Evolutionary conservation across 306 rosid species (phyloP), one percentile per base, ranked within the genome.

Genomic region (Trifolium pratense): DNA sequence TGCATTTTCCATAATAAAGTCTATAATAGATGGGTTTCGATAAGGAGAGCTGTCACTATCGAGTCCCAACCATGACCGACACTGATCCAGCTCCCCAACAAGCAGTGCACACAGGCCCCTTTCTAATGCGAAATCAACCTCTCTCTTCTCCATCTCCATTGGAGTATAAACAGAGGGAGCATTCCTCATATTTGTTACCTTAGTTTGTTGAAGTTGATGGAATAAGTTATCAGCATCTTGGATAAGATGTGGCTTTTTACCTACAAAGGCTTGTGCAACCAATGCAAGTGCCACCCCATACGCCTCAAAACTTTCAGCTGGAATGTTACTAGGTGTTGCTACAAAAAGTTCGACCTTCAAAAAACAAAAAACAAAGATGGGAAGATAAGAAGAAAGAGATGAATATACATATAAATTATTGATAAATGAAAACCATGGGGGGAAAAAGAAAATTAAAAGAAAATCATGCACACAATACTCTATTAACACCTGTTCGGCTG

Each of bases 201-300:
- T 92, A 13, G 91, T 88, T 80, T 91, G 99, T 84, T 94, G 97
- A 72, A 91, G 99, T 83, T 94, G 93, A 80, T 87, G 88, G 86
- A 91, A 89, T 78, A 94, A 88, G 77, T 84, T 90, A 81, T 90
- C 96, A 49, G 99, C 95, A 78, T 94, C 99, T 79, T 80, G 92
- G 69, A 94, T 86, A 60, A 89, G 99, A 79, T 91, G 92, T 17
- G 96, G 97, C 68, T 91, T 88, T 83, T 90, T 94, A 75, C 87
- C 91, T 66, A 88, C 86, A 78, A 94, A 86, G 73, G 96, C 97
- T 63, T 87, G 92, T 32, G 97, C 92, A 84, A 94, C 99, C 59
- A 94, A 87, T 8, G 99, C 99, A 80, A 94, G 96, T 40, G 97
- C 97, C 75, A 94, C 96, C 70, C 97, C 96, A 63, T 94, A 94